These are phyloP conservation scores for Crithidia bombi DNA, from an alignment of 208 protist genomes.

Conservation along the genomic window DNA sequence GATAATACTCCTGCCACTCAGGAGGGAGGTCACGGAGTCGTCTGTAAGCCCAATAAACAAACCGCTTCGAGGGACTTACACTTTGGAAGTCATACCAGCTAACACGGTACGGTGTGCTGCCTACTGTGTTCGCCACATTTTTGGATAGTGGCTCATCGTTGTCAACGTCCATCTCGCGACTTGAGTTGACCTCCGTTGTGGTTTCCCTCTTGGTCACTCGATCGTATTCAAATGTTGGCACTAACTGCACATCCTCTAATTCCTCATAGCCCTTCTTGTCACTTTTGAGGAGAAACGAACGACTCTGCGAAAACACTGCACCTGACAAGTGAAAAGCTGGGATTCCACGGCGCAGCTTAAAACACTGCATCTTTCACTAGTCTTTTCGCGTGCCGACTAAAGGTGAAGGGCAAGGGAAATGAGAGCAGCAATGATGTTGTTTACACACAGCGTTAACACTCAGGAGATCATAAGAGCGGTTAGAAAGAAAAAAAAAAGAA, in stretches of 20 bases:
- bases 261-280: conserved; percentile 29
- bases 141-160: conserved; percentile 56
- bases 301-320: conserved; percentile 3
- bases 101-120: conserved; percentile 70
- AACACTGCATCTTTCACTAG: neutral
- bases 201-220: conserved; percentile 5
- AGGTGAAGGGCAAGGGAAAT: too few species aligned
- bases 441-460: too few species aligned
- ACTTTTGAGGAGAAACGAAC: conserved; percentile 21
- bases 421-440: too few species aligned
- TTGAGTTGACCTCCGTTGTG: neutral
- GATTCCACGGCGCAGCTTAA: neutral
- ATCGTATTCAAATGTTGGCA: conserved; percentile 31
- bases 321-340: neutral
- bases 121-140: conserved; percentile 60
- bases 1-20: conserved; percentile 88
- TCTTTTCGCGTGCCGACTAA: too few species aligned
- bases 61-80: conserved; percentile 78
- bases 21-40: conserved; percentile 77
- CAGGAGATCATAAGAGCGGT: too few species aligned
- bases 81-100: conserved; percentile 73
- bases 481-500: too few species aligned
- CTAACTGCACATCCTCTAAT: conserved; percentile 29
- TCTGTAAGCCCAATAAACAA: conserved; percentile 86
- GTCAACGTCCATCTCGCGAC: neutral